Percentiles rank a stretch among this genome's conserved stretches.
Evolutionary conservation across 768 basidiomycete species (phyloP).

Genomic region (Serendipita indica): DNA sequence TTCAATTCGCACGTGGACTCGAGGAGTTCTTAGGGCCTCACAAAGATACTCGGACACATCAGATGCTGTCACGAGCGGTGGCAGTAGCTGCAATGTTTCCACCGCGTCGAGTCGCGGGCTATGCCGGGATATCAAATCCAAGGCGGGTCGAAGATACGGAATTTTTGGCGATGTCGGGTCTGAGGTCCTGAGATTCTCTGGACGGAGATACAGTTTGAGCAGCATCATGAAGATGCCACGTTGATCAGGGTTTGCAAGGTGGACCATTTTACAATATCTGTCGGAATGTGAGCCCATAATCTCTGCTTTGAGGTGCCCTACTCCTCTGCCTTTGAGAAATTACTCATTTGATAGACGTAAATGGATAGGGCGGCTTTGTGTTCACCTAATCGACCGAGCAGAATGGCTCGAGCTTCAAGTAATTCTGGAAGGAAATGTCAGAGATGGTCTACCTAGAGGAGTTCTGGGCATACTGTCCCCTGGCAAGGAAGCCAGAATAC

Average conservation of each 20-base stretch:
- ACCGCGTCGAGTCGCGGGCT: constrained; percentile 67
- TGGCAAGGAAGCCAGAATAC: constrained; percentile 67
- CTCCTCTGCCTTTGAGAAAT: constrained; percentile 83
- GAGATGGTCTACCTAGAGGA: neutral
- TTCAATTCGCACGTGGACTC: constrained; percentile 55
- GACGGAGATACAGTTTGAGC: constrained; percentile 75
- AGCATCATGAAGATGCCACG: constrained; percentile 68
- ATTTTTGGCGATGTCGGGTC: constrained; percentile 20
- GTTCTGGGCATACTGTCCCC: constrained; percentile 45
- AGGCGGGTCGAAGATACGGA: constrained; percentile 56
- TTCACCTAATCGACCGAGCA: constrained; percentile 75
- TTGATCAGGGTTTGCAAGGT: constrained; percentile 40
- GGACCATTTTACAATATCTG: constrained; percentile 83
- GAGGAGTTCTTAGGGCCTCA: constrained; percentile 47
- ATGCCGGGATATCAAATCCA: constrained; percentile 78
- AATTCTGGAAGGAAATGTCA: constrained; percentile 37
- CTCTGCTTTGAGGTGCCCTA: constrained; percentile 29
- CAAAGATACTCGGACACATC: constrained; percentile 68
- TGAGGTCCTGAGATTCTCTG: constrained; percentile 34
- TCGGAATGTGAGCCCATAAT: neutral
- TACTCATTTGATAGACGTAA: constrained; percentile 76
- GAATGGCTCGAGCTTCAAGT: constrained; percentile 80
- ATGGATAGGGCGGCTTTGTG: constrained; percentile 92
- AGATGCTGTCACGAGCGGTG: constrained; percentile 74
- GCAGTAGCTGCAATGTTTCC: constrained; percentile 72